Conservation (phyloP, 1,284 basidiomycete species). For the Ustilago shanxiensis region DNA sequence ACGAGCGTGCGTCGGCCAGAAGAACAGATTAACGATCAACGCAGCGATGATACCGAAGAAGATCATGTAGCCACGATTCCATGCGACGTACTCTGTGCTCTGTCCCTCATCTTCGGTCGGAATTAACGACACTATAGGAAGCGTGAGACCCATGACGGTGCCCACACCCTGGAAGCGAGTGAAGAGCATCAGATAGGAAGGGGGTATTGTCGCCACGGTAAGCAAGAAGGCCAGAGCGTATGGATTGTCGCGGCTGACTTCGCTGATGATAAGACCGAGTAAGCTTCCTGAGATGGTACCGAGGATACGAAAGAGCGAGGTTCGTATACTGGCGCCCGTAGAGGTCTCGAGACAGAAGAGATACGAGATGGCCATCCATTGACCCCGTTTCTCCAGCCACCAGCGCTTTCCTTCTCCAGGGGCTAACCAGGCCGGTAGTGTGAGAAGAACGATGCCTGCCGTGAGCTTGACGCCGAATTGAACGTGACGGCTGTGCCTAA, state of each 20-base stretch:
- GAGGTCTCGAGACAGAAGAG: conserved; percentile 73
- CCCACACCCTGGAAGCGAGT: conserved; percentile 69
- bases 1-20: conserved; percentile 66
- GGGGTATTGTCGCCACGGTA: conserved; percentile 69
- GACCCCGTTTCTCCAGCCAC: conserved; percentile 70
- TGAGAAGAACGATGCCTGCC: conserved; percentile 71
- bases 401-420: conserved; percentile 63
- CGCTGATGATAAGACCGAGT: conserved; percentile 70
- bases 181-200: conserved; percentile 71
- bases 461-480: conserved; percentile 72
- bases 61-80: conserved; percentile 64
- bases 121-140: conserved; percentile 70
- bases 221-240: conserved; percentile 72
- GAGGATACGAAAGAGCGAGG: conserved; percentile 71
- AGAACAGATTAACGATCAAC: conserved; percentile 57
- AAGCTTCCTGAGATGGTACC: conserved; percentile 72
- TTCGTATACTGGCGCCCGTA: conserved; percentile 72
- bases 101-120: conserved; percentile 65
- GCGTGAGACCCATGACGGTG: conserved; percentile 70
- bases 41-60: conserved; percentile 64
- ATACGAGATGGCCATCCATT: conserved; percentile 70
- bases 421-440: conserved; percentile 71
- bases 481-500: conserved; percentile 71
- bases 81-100: conserved; percentile 48
- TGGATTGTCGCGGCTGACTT: conserved; percentile 70